Conservation (phyloP, 306 rosid species). For the Malus orientalis region DNA sequence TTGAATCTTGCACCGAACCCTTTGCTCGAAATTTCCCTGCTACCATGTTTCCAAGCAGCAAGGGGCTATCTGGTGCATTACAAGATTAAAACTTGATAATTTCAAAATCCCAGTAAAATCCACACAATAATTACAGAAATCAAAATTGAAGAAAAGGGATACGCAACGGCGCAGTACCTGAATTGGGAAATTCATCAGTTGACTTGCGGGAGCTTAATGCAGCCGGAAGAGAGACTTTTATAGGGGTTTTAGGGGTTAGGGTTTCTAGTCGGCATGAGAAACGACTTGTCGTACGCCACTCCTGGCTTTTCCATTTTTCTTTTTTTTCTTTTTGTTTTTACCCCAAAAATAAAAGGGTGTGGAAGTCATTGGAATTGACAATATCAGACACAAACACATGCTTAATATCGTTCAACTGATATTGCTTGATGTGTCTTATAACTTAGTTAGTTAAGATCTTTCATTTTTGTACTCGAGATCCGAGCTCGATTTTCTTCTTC, state of each 20-base stretch:
- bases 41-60: constrained; percentile 19
- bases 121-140: background rate
- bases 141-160: background rate
- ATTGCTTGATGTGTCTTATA: too few relatives aligned
- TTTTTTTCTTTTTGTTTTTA: too few relatives aligned
- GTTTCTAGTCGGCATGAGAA: background rate
- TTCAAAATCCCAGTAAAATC: background rate
- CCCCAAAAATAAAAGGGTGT: too few relatives aligned
- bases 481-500: too few relatives aligned
- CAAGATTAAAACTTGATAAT: background rate
- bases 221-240: background rate
- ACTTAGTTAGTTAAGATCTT: too few relatives aligned
- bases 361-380: too few relatives aligned
- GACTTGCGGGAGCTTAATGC: too few relatives aligned
- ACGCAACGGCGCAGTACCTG: background rate
- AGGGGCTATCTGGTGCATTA: constrained; percentile 43
- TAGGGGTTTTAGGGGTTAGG: background rate
- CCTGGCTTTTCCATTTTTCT: too few relatives aligned
- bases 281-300: background rate
- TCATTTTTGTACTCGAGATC: too few relatives aligned
- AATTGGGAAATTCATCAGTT: background rate
- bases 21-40: constrained; percentile 41
- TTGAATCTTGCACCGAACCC: constrained; percentile 37
- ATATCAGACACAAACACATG: too few relatives aligned
- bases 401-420: too few relatives aligned